These are phyloP conservation scores for Dryadomyces quercus-mongolicae DNA, from an alignment of 2,329 filamentous ascomycete genomes.

Conservation along the genomic window DNA sequence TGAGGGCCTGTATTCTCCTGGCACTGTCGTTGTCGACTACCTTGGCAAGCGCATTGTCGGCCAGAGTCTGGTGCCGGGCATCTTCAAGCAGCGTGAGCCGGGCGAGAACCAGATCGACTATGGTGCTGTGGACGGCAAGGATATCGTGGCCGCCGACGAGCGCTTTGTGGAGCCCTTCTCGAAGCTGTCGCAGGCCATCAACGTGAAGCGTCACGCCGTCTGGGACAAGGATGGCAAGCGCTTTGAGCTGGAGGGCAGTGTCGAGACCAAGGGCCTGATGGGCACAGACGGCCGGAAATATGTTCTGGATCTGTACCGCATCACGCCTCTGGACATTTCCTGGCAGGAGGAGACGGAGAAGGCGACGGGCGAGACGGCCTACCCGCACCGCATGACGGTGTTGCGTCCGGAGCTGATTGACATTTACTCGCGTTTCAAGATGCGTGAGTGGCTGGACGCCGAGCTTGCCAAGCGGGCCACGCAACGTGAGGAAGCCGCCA, in stretches of 20 bases:
- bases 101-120: conserved; percentile 99
- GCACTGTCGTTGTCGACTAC: conserved; percentile 93
- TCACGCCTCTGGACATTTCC: conserved; percentile 78
- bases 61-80: conserved; percentile 95
- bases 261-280: conserved; percentile 95
- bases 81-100: conserved; percentile 96
- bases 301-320: conserved; percentile 89
- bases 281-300: conserved; percentile 96
- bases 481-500: conserved; percentile 18
- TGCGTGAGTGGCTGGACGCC: conserved; percentile 76
- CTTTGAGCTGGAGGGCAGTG: conserved; percentile 86
- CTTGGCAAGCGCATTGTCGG: conserved; percentile 93
- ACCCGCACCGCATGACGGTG: conserved; percentile 94
- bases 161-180: conserved; percentile 75
- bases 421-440: conserved; percentile 68
- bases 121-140: conserved; percentile 93
- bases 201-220: conserved; percentile 87
- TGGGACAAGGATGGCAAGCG: conserved; percentile 94
- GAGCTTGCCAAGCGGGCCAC: conserved; percentile 56
- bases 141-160: conserved; percentile 83
- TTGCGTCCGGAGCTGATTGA: conserved; percentile 85
- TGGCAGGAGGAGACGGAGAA: conserved; percentile 70
- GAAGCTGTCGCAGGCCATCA: conserved; percentile 80
- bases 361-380: conserved; percentile 36
- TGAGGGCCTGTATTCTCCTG: conserved; percentile 84